These are phyloP conservation scores for Diaporthe velutina DNA, from an alignment of 2,329 filamentous ascomycete species.

Conservation along the genomic window DNA sequence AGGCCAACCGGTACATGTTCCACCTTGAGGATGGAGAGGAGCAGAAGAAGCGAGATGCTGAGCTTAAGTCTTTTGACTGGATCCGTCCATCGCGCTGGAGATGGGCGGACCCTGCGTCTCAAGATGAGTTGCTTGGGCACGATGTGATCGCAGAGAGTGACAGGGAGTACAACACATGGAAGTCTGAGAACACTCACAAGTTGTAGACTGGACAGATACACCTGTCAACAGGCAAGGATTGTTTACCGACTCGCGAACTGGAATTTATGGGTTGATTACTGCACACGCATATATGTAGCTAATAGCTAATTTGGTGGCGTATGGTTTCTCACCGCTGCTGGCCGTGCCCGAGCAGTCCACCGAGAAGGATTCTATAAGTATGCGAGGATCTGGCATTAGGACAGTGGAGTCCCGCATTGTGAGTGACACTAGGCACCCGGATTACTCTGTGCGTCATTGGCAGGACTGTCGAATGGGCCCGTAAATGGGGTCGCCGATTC, in stretches of 20 bases:
- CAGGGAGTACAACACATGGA: background rate
- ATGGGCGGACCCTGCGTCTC: background rate
- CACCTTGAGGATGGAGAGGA: constrained; percentile 27
- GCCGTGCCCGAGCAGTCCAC: background rate
- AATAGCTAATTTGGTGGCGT: background rate
- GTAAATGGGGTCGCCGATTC: background rate
- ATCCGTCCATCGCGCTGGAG: background rate
- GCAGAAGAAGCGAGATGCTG: constrained; percentile 1
- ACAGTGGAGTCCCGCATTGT: background rate
- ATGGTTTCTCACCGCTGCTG: background rate
- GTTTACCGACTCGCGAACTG: too few species aligned
- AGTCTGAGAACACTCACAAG: background rate
- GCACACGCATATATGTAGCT: background rate
- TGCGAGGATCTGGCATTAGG: background rate
- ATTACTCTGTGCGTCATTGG: background rate
- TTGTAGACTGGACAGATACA: background rate
- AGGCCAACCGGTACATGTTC: background rate
- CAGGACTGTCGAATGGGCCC: background rate
- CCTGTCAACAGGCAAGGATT: too few species aligned
- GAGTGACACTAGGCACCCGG: background rate
- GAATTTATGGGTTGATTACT: rapidly evolving
- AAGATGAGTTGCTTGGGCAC: constrained; percentile 12
- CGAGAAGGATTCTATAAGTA: background rate
- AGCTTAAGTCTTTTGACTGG: constrained; percentile 1
- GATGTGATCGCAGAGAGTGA: background rate